Evolutionary conservation across 208 protist genomes (phyloP), one percentile per base, ranked within the genome.

Genomic region (Crithidia thermophila): DNA sequence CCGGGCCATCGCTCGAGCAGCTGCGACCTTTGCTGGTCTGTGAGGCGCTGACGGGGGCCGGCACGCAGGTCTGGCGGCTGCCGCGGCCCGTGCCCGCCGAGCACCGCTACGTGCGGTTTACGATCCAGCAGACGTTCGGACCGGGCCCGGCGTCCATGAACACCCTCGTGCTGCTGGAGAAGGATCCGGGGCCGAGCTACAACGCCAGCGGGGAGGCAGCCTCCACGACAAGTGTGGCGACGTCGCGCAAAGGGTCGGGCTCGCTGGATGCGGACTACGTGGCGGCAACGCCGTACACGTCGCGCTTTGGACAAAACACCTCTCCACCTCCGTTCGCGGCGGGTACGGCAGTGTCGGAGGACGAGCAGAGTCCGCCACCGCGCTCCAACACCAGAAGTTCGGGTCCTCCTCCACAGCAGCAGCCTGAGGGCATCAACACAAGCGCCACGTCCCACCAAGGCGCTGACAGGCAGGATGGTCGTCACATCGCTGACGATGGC

Each of bases 101-200:
- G 27, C 83, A 96, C 62, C 31, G 36, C 4, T 84, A 81, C 68
- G 73, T 93, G 40, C 88, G 91, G 18, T 82, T 92, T 23, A 82
- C 34, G 16, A 90, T 96, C 33, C 36, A 79, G 25, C 74, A 85
- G 27, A 93, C 86, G 7, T 96, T 96, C 72, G 82, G 78, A 0
- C 64, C 79, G 2, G 88, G 88, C 18, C 84, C 86, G 0, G 93
- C 88, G 39, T 94, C 93, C 81, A 85, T 96, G 84, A 96, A 93
- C 73, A 85, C 86, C 43, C 50, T 94, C 14, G 69, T 92, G 18
- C 75, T 94, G 6, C 85, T 94, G 40, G 85, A 86, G 40, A 78
- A 77, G 13, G 85, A 94, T 61, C 87, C 88, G 11, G 88, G 88
- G 0, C 79, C 78, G 42, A 53, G 72, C 51, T 91, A 84, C 73